Base-by-base conservation (phyloP, 768 basidiomycete genomes). In the Pulveroboletus sp. region DNA sequence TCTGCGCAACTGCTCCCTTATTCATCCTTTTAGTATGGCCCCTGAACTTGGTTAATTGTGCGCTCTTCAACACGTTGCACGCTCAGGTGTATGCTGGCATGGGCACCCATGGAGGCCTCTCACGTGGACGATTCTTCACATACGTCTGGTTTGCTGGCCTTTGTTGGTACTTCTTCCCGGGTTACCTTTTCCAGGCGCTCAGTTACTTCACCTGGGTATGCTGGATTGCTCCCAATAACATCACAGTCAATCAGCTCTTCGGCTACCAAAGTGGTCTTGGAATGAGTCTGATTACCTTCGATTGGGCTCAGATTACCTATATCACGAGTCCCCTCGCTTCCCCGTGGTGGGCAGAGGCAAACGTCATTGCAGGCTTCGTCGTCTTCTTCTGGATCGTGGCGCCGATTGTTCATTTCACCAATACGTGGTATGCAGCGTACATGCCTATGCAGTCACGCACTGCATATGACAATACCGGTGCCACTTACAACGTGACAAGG, bases 251-350 rank as follows among this genome's bases (percentile, higher is more conserved):
- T 65, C 81, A 86, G 60, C 73, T 90, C 66, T 90, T 91, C 54
- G 88, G 89, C 17, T 82, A 81, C 57, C 54, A 61, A 40, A 63
- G 59, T 44, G 73, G 75, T 27, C 68, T 84, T 56, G 82, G 83
- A 37, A 87, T 89, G 84, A 83, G 83, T 56, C 64, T 89, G 50
- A 66, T 89, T 55, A 87, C 86, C 38, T 87, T 92, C 59, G 89
- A 92, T 57, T 92, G 89, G 89, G 71, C 83, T 3, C 80, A 85
- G 61, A 86, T 89, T 46, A 81, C 83, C 5, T 87, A 79, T 49
- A 73, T 74, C 43, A 62, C 60, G n/a, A 74, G 74, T 62, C 64
- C 60, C 27, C 66, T 69, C 9, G 54, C 64, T 21, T 52, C 60
- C 8, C 62, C 63, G 62, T 65, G 69, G 58, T 75, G 73, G 69